Evolutionary conservation across 225 moss, liverwort and hornwort genomes (phyloP).

Genomic region (Pleurozium schreberi): DNA sequence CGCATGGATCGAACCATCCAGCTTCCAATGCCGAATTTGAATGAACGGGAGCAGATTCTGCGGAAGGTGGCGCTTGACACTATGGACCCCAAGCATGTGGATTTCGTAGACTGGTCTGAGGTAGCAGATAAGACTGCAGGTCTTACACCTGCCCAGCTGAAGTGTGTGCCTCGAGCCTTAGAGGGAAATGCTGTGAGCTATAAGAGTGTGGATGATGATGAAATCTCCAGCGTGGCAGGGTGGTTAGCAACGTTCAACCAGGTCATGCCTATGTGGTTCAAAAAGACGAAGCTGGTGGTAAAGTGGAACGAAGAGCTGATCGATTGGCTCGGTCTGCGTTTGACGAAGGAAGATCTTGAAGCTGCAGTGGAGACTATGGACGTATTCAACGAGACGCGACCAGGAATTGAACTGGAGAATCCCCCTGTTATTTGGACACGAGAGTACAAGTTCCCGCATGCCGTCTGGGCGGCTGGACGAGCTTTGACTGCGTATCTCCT

Average conservation of each 20-base stretch:
- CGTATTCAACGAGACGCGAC: slow-evolving; percentile 59
- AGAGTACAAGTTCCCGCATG: slow-evolving; percentile 92
- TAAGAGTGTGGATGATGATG: slow-evolving; percentile 77
- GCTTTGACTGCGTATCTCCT: slow-evolving; percentile 67
- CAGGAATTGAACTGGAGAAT: slow-evolving; percentile 66
- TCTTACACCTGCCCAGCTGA: slow-evolving; percentile 90
- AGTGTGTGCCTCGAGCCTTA: slow-evolving; percentile 82
- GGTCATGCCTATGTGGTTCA: slow-evolving; percentile 71
- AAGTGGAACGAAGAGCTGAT: slow-evolving; percentile 62
- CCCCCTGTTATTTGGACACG: slow-evolving; percentile 80
- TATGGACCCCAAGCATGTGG: slow-evolving; percentile 66
- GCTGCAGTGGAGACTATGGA: slow-evolving; percentile 89
- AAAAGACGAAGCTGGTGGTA: slow-evolving; percentile 62
- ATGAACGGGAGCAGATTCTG: slow-evolving; percentile 87
- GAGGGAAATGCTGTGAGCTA: slow-evolving; percentile 72
- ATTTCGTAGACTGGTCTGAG: slow-evolving; percentile 71
- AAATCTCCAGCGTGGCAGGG: slow-evolving; percentile 63
- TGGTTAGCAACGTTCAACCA: slow-evolving; percentile 71
- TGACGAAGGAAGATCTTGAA: slow-evolving; percentile 69
- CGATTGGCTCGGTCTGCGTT: slow-evolving; percentile 81
- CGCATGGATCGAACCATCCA: slow-evolving; percentile 99
- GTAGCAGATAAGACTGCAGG: slow-evolving; percentile 96
- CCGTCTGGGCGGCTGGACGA: slow-evolving; percentile 95
- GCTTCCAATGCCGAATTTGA: slow-evolving; percentile 78
- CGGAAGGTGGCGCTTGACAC: slow-evolving; percentile 65